These are phyloP conservation scores for Debaryomyces fabryi DNA, from an alignment of 1,139 yeast species.

Conservation along the genomic window DNA sequence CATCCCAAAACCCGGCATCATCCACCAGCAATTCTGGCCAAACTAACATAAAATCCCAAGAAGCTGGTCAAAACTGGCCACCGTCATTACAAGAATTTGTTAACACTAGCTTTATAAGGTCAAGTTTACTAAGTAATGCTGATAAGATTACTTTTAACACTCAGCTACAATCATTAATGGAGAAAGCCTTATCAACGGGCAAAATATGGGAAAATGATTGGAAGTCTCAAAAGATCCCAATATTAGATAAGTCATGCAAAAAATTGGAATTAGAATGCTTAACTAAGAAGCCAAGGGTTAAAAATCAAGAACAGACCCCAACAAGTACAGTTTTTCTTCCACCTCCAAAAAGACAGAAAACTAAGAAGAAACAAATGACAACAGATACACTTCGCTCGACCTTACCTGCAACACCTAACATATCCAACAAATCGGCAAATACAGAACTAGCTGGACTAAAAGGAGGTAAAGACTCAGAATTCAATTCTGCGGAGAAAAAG, in stretches of 20 bases:
- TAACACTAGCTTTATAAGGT: conserved; percentile 25
- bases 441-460: not conserved
- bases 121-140: conserved; percentile 21
- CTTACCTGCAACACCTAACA: not conserved
- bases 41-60: not conserved
- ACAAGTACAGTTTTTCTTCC: conserved; percentile 8
- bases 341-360: conserved; percentile 1
- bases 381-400: not conserved
- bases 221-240: conserved; percentile 58
- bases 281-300: conserved; percentile 10
- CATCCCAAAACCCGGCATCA: not conserved
- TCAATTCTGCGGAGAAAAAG: conserved; percentile 42
- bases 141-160: conserved; percentile 27
- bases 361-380: not conserved
- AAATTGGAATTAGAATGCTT: conserved; percentile 19
- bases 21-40: not conserved
- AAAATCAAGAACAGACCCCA: not conserved
- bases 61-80: conserved; percentile 31
- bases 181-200: conserved; percentile 47
- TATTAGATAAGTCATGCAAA: conserved; percentile 35
- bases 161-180: conserved; percentile 34
- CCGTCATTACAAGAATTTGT: conserved; percentile 35
- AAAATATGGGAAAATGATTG: conserved; percentile 62
- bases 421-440: not conserved
- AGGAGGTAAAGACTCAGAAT: conserved; percentile 17